Conservation (phyloP, 2,329 filamentous ascomycete species). For the Didymella exigua region DNA sequence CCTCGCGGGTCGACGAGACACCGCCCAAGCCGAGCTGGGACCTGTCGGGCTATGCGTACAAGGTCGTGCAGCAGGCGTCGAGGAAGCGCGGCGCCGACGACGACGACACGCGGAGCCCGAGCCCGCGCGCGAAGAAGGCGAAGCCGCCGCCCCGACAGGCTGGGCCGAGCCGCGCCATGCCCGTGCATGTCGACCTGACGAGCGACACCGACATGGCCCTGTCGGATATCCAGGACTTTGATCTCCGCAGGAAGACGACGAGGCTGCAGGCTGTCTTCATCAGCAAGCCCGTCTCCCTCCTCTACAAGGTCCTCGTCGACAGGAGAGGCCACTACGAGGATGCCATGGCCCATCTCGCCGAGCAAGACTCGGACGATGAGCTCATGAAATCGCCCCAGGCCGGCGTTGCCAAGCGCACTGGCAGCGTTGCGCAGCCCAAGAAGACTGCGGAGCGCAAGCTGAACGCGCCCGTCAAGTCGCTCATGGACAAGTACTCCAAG, state of each 20-base stretch:
- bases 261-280: constrained; percentile 59
- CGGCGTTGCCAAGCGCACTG: constrained; percentile 25
- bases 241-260: constrained; percentile 57
- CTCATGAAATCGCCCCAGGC: constrained; percentile 34
- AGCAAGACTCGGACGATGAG: constrained; percentile 45
- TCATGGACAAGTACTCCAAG: constrained; percentile 61
- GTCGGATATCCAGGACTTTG: constrained; percentile 52
- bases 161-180: constrained; percentile 43
- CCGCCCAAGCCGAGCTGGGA: constrained; percentile 41
- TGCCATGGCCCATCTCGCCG: constrained; percentile 46
- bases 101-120: constrained; percentile 9
- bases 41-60: constrained; percentile 35
- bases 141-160: constrained; percentile 33
- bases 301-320: constrained; percentile 57
- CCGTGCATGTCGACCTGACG: constrained; percentile 40
- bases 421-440: constrained; percentile 44
- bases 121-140: constrained; percentile 33
- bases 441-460: constrained; percentile 61
- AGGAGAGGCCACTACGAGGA: constrained; percentile 61
- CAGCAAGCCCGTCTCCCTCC: constrained; percentile 52
- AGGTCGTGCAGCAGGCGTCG: constrained; percentile 17
- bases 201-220: constrained; percentile 26
- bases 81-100: constrained; percentile 39
- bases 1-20: constrained; percentile 41
- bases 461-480: constrained; percentile 59